Evolutionary conservation across 768 basidiomycete species (phyloP).

Genomic region (Kwoniella sp.): DNA sequence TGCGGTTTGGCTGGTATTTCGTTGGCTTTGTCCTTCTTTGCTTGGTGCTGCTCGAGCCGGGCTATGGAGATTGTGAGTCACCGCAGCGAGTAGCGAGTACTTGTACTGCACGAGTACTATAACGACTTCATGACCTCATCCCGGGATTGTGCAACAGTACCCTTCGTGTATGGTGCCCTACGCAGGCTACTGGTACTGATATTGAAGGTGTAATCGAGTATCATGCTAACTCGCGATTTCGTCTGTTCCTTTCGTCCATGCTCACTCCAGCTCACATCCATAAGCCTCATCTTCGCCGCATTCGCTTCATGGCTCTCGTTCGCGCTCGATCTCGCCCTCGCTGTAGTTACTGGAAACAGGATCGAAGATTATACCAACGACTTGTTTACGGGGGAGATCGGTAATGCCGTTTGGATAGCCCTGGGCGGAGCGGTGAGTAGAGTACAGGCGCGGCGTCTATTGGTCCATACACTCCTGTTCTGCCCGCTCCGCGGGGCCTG

Average conservation of each 20-base stretch:
- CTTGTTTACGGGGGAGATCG: constrained; percentile 29
- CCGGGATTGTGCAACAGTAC: no score
- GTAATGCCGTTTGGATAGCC: constrained; percentile 45
- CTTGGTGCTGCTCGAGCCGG: constrained; percentile 42
- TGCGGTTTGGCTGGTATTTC: constrained; percentile 42
- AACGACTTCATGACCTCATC: no score
- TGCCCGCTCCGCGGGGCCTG: no score
- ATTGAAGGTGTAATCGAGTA: no score
- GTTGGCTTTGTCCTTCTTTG: constrained; percentile 45
- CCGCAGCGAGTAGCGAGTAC: no score
- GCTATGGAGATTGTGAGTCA: constrained; percentile 41
- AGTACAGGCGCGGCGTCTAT: no score
- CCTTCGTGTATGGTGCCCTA: no score
- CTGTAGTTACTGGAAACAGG: constrained; percentile 32
- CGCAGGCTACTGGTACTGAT: not conserved
- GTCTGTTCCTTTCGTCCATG: not conserved
- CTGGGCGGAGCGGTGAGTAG: constrained; percentile 40
- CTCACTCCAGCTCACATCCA: constrained; percentile 30
- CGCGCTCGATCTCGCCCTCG: constrained; percentile 39
- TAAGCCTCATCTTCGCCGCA: constrained; percentile 36
- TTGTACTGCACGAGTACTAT: no score
- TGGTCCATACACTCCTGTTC: no score
- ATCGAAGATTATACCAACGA: constrained; percentile 32
- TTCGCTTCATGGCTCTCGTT: constrained; percentile 39
- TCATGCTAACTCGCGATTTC: no score